Evolutionary conservation across 2,329 filamentous ascomycete genomes (phyloP), one percentile per base, ranked within the genome.

Genomic region (Fusarium subtropicale): DNA sequence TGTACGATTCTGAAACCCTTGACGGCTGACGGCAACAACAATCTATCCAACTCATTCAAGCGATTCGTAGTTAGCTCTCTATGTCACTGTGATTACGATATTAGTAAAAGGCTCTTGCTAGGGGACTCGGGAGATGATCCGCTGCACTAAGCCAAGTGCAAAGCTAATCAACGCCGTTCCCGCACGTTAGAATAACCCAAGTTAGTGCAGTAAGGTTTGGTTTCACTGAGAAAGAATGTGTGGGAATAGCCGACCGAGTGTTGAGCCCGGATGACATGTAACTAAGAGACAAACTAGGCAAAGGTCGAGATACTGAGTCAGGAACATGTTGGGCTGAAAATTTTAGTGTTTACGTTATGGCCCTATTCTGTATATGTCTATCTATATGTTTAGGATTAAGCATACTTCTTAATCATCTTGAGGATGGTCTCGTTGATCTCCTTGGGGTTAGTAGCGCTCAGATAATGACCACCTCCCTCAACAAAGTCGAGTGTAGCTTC

Each of bases 401-500:
- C 69, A 56, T 81, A 80, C 64, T 77, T 79, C 30, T 70, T 68
- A 1, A 82, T 72, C 78, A 84, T 80, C 68, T 78, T 74, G 34
- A 87, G 73, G 56, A 88, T 74, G 1, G 82, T 81, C 50, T 79
- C 77, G 50, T 82, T 78, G 0, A 81, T 78, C 66, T 85, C 84
- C 55, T 79, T 78, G 15, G 83, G 83, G 69, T 79, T 83, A 4
- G 84, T 84, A 1, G 82, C 82, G 59, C 80, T 85, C 52, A 87
- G 71, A 64, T 85, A 86, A 69, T 87, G 85, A 3, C 79, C 78
- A 3, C 81, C 85, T 0, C 79, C 81, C 44, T 84, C 79, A 2
- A 86, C 71, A 48, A 82, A 74, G 0, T 77, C 78, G 30, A 86
- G 64, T 8, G 79, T 83, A 8, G 81, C 80, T 65, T 84, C 81